Percentiles rank a stretch among this genome's conserved stretches.
phyloP scores from a whole-genome alignment of 352 stramenopile genomes.

The Aphanomyces cochlioides region DNA sequence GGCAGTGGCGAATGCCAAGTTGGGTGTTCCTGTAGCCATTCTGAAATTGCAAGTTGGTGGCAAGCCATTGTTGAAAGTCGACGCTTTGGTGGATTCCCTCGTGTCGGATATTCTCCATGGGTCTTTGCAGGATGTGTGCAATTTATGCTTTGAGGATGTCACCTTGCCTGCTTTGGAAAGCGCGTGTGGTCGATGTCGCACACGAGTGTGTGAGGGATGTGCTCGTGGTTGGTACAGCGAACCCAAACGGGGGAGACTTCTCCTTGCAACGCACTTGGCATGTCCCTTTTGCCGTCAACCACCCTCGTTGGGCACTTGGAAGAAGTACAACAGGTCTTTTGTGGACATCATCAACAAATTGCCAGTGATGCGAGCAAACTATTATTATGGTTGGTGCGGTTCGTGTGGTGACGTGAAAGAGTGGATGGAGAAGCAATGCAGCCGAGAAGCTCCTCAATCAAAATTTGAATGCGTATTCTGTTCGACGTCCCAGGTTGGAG shows the following conservation, averaged over 20 bases:
- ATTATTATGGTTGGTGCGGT: slow-evolving; percentile 28
- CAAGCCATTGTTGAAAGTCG: not conserved
- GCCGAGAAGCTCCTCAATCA: not conserved
- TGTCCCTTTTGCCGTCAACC: slow-evolving; percentile 27
- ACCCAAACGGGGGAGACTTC: not conserved
- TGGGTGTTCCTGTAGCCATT: not conserved
- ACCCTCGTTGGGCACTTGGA: not conserved
- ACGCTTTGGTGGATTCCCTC: not conserved
- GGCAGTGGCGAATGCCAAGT: not conserved
- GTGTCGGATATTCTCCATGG: not conserved
- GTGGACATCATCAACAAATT: not conserved
- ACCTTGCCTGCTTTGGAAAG: slow-evolving; percentile 11
- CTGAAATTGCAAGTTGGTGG: not conserved
- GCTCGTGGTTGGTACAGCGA: slow-evolving; percentile 9
- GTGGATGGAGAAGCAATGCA: not conserved
- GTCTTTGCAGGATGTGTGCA: slow-evolving; percentile 17
- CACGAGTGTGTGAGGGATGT: slow-evolving; percentile 3
- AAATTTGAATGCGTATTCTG: slow-evolving; percentile 15
- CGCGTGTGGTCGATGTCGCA: slow-evolving; percentile 22
- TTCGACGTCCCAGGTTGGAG: not conserved
- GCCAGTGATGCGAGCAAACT: not conserved
- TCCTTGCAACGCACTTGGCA: slow-evolving; percentile 5
- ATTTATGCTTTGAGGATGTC: slow-evolving; percentile 25
- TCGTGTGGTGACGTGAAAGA: slow-evolving; percentile 13
- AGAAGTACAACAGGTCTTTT: slow-evolving; percentile 11